These are phyloP conservation scores for Sporothrix mexicana DNA, from an alignment of 2,329 filamentous ascomycete genomes.

Conservation along the genomic window DNA sequence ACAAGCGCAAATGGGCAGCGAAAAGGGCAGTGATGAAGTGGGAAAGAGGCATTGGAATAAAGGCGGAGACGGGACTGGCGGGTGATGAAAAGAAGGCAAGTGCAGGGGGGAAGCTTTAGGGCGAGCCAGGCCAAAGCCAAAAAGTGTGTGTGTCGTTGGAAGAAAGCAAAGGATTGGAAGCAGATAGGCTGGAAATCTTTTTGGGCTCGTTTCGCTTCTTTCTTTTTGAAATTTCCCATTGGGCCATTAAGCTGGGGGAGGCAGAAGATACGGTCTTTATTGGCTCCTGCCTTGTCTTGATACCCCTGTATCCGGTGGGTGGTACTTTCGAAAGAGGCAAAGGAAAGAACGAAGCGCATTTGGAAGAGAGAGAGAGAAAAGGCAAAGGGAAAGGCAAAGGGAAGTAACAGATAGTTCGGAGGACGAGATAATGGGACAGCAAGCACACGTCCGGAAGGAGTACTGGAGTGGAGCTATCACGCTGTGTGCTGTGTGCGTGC, in stretches of 20 bases:
- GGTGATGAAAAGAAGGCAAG: conserved; percentile 34
- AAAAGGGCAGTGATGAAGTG: neutral
- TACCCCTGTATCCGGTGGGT: conserved; percentile 10
- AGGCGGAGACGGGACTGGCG: conserved; percentile 32
- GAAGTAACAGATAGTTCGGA: neutral
- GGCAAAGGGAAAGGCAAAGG: neutral
- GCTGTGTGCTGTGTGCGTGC: neutral
- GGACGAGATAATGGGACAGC: conserved; percentile 7
- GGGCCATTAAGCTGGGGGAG: neutral
- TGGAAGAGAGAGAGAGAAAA: neutral
- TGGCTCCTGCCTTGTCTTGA: conserved; percentile 7
- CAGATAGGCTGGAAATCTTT: conserved; percentile 23
- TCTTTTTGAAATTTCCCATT: conserved; percentile 9
- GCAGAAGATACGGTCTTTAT: conserved; percentile 11
- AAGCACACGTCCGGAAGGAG: conserved; percentile 6
- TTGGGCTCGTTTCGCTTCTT: neutral
- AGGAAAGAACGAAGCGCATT: neutral
- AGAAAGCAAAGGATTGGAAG: conserved; percentile 25
- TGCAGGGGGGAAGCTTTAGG: conserved; percentile 33
- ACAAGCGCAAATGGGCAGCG: neutral
- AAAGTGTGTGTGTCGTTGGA: conserved; percentile 1
- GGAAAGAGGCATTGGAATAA: conserved; percentile 6
- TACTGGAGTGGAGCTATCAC: conserved; percentile 36
- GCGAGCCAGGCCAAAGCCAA: neutral
- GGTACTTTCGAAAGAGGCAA: neutral